Base-by-base conservation (phyloP, 2,329 filamentous ascomycete species). In the Pseudocercospora cruenta region DNA sequence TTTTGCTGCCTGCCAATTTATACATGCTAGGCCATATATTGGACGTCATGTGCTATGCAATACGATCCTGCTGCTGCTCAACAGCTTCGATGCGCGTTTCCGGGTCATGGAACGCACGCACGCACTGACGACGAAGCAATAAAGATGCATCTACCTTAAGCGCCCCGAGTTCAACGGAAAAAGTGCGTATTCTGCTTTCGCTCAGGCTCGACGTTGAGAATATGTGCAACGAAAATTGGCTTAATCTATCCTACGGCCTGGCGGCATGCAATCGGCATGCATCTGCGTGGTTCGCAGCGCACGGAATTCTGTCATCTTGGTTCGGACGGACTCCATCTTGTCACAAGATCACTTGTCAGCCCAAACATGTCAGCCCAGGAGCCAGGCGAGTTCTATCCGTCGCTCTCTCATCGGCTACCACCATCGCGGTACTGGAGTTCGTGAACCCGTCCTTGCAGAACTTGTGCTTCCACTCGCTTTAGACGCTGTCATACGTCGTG, bases 21-120 rank as follows among this genome's bases (percentile, higher is more conserved):
- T 67, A 64, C 62, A 45, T 62, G 61, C 67, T 67, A 57, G 54
- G 36, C 24, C 55, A 60, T 65, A 65, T 36, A 70, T 60, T 62
- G 62, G 45, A 66, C 68, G 68, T 71, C 69, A 71, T 71, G 69
- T 71, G 68, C 66, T 57, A 70, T 68, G 64, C 66, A 61, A 60
- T 66, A 68, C 65, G 60, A 51, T 62, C 24, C 61, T 63, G 63
- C 60, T 62, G 65, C 60, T 61, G 67, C 55, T 58, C 67, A 60
- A 65, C 66, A 60, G 36, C 54, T 58, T 62, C 26, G 24, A 53
- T 64, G 61, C 58, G 39, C 53, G 21, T 53, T 66, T 39, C 64
- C 64, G 60, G 28, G 33, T 62, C 54, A 43, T 62, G 55, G 55
- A 31, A 60, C 47, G 62, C 51, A 65, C 53, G 58, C 63, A 62